These are phyloP conservation scores for Anisodus tanguticus DNA, from an alignment of 257 asterid species.

Conservation along the genomic window DNA sequence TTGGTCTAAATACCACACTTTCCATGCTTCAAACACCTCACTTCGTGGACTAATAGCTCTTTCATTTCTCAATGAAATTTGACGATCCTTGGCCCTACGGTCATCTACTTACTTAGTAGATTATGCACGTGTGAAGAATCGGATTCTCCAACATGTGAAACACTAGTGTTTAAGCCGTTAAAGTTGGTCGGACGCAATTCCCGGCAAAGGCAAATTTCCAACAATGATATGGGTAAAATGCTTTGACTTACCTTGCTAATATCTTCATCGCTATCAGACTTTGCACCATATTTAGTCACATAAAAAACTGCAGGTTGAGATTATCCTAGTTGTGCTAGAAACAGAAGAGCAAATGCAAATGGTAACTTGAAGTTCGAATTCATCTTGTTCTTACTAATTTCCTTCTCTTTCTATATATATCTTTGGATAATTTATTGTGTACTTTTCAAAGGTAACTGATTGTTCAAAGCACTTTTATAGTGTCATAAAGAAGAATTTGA, in stretches of 20 bases:
- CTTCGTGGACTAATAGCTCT: no score
- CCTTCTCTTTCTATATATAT: neutral
- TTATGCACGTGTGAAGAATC: no score
- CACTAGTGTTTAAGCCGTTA: no score
- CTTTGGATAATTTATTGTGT: neutral
- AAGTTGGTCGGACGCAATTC: no score
- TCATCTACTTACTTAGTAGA: no score
- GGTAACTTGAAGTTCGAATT: neutral
- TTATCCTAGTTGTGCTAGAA: neutral
- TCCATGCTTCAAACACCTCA: no score
- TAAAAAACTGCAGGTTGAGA: slow-evolving; percentile 11
- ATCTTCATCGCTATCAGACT: slow-evolving; percentile 26
- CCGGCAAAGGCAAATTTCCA: no score
- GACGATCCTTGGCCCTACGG: no score
- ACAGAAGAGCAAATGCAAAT: neutral
- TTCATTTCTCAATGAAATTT: no score
- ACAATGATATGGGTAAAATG: neutral
- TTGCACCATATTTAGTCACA: slow-evolving; percentile 28
- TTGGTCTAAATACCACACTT: no score
- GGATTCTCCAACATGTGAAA: no score
- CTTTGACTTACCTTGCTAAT: slow-evolving; percentile 32
- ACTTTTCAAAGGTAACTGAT: neutral
- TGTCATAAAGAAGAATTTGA: neutral
- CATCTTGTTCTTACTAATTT: neutral
- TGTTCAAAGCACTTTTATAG: neutral